A percentile compares a stretch with the other conserved stretches of the same genome.
Conservation (phyloP, 2,329 filamentous ascomycete species). For the Cordyceps farinosa region DNA sequence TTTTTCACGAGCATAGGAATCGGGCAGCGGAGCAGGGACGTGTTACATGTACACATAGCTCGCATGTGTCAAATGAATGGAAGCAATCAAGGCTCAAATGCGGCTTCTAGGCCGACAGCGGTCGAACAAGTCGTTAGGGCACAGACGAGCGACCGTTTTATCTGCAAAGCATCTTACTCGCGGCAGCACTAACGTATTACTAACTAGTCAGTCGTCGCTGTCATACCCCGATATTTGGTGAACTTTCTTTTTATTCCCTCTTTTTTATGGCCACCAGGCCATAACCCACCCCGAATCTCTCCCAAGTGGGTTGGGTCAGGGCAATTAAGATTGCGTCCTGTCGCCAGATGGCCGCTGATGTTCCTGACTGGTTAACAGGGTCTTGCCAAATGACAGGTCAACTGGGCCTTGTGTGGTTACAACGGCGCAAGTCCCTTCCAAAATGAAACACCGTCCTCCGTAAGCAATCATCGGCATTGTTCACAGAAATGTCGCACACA, state of each 20-base stretch:
- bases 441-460: not conserved
- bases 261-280: not conserved
- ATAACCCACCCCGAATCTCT: not conserved
- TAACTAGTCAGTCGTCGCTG: too few relatives aligned
- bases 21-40: not conserved
- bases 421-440: not conserved
- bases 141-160: not conserved
- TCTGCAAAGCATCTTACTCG: not conserved
- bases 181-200: not conserved
- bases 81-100: not conserved
- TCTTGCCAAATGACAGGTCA: not conserved
- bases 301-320: not conserved
- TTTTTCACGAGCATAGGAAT: not conserved
- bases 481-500: not conserved
- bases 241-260: not conserved
- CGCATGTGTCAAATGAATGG: not conserved
- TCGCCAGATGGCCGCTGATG: not conserved
- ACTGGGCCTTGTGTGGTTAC: not conserved
- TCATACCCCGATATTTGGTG: not conserved
- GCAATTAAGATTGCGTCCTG: not conserved
- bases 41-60: not conserved
- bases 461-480: not conserved
- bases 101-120: not conserved
- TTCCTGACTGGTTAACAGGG: too few relatives aligned
- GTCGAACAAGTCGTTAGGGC: not conserved